These are phyloP conservation scores for Camellia lanceoleosa DNA, from an alignment of 148 eudicot genomes.

Conservation along the genomic window DNA sequence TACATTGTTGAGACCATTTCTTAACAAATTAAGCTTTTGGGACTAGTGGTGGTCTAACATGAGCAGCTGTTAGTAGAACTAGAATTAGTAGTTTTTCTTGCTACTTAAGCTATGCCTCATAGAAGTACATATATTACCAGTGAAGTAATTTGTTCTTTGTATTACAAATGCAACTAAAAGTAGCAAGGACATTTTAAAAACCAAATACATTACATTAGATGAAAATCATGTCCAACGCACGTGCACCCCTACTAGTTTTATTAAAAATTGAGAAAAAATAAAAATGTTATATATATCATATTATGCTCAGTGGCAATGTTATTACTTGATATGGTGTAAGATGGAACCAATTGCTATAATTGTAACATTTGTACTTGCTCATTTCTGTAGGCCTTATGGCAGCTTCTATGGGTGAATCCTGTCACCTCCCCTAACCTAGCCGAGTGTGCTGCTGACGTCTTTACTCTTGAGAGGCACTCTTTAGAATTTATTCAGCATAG, in stretches of 20 bases:
- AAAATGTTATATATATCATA: not conserved
- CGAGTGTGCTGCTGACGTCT: slow-evolving; percentile 34
- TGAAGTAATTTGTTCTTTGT: not conserved
- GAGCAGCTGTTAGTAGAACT: not conserved
- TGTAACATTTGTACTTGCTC: slow-evolving; percentile 12
- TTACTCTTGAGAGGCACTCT: slow-evolving; percentile 55
- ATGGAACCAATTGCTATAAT: not conserved
- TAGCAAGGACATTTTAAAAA: too few species aligned
- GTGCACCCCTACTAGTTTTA: too few species aligned
- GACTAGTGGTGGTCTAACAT: too few species aligned
- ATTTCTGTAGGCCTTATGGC: slow-evolving; percentile 80
- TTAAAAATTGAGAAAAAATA: too few species aligned
- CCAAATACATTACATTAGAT: too few species aligned
- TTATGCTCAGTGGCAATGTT: not conserved
- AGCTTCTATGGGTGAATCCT: slow-evolving; percentile 90
- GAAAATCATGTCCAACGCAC: too few species aligned
- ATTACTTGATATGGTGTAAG: not conserved
- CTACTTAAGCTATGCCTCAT: slow-evolving; percentile 5
- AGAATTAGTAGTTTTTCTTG: not conserved
- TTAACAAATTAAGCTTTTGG: too few species aligned
- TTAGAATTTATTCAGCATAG: slow-evolving; percentile 79
- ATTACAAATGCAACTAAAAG: too few species aligned
- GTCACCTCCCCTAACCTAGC: slow-evolving; percentile 39
- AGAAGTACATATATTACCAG: not conserved
- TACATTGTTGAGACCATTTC: not conserved